Evolutionary conservation across 1,139 yeast species (phyloP), one percentile per base, ranked within the genome.

Genomic region (Meyerozyma sp.): DNA sequence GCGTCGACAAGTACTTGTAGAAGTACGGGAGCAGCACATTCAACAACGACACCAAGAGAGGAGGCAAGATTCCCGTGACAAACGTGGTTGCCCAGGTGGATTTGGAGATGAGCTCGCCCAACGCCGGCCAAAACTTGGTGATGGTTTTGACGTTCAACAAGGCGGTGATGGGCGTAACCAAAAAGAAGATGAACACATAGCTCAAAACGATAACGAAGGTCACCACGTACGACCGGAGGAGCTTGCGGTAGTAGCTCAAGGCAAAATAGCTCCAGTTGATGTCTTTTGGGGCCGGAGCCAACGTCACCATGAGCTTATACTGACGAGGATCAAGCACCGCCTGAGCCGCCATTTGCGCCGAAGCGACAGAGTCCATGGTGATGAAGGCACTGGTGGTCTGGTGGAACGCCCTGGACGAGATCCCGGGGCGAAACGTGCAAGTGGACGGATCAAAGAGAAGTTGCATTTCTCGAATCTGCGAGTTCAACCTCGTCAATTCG

Each of bases 201-300:
- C 82, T 65, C 2, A 84, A 53, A 11, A 85, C 81, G 48, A 86
- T 84, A 28, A 81, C 58, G 11, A 82, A 49, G 6, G 91, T 85
- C 21, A 89, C 81, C 2, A 77, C 42, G 49, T 84, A 83, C 9
- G 80, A 77, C 44, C 89, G 68, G 2, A 79, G 45, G 46, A 83
- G 66, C 29, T 88, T 69, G 52, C 82, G 77, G 40, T 62, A 64
- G 38, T 83, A 68, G 10, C 86, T 73, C 56, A 86, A 62, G 51
- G 82, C 77, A 37, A 87, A 63, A 54, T 86, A 85, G 39, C 80
- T 79, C 96, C 96, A 88, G 42, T 84, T 73, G 20, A 88, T 81
- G 59, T 88, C 96, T 49, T 82, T 83, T 2, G 96, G 95, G 1
- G 96, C 91, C 0, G 96, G 95, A 0, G 96, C 96, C 40, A 87